Conservation (phyloP, 2,329 filamentous ascomycete species). For the Ramularia collo-cygni region DNA sequence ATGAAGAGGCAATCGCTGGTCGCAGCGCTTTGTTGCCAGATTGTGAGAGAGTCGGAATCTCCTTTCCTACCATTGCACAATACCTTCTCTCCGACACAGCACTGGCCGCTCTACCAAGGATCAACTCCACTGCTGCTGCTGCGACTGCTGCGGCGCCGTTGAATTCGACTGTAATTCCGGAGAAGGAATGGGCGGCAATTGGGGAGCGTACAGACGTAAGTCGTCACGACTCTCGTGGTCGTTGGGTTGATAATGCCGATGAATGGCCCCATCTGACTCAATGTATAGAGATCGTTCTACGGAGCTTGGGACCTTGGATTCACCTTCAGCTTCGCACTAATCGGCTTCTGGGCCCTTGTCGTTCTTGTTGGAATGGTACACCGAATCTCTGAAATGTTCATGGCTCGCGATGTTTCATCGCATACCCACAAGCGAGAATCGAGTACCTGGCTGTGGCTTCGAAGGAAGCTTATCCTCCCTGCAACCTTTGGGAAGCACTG, state of each 20-base stretch:
- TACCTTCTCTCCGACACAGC: slow-evolving; percentile 5
- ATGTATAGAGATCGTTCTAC: neutral
- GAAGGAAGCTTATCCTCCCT: slow-evolving; percentile 38
- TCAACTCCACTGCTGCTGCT: slow-evolving; percentile 10
- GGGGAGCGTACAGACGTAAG: neutral
- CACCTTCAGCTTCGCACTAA: slow-evolving; percentile 18
- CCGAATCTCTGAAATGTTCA: slow-evolving; percentile 25
- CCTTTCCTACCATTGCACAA: slow-evolving; percentile 8
- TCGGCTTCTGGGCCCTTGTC: slow-evolving; percentile 36
- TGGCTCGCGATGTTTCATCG: slow-evolving; percentile 14
- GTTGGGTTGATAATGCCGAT: neutral
- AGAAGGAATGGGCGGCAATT: neutral
- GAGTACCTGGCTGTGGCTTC: slow-evolving; percentile 25
- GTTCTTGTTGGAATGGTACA: slow-evolving; percentile 31
- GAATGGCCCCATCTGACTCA: too few species aligned
- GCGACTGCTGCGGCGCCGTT: slow-evolving; percentile 9
- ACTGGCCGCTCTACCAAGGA: slow-evolving; percentile 5
- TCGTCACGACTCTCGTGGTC: neutral
- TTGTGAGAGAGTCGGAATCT: slow-evolving; percentile 5
- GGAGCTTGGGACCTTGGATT: slow-evolving; percentile 11
- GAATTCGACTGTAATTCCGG: too few species aligned
- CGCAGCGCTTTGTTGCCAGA: slow-evolving; percentile 1
- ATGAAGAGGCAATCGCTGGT: slow-evolving; percentile 6
- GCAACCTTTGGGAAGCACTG: slow-evolving; percentile 38
- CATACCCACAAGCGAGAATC: too few species aligned